These are phyloP conservation scores for Chaetomium globosum DNA, from an alignment of 2,329 filamentous ascomycete genomes.

Conservation along the genomic window DNA sequence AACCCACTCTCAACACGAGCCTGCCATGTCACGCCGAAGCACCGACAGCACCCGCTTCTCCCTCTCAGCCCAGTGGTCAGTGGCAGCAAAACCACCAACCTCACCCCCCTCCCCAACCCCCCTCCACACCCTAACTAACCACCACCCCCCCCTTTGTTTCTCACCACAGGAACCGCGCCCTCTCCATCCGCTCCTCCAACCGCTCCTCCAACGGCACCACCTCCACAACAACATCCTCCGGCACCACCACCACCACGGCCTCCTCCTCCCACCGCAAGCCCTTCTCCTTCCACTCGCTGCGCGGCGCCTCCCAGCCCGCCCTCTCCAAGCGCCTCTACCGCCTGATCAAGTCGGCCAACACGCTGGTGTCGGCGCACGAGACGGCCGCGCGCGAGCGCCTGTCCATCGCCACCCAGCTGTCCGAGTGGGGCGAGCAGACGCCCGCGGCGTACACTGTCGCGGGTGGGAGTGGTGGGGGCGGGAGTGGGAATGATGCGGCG, in stretches of 20 bases:
- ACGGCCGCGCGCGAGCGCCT: conserved; percentile 80
- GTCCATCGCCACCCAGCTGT: conserved; percentile 84
- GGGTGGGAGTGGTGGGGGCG: background rate
- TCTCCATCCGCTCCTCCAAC: conserved; percentile 72
- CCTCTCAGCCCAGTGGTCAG: conserved; percentile 30
- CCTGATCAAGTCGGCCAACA: conserved; percentile 94
- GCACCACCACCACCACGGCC: conserved; percentile 55
- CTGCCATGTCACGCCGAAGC: conserved; percentile 34
- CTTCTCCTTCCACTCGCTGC: conserved; percentile 85
- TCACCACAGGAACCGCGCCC: conserved; percentile 65
- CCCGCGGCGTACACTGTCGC: conserved; percentile 43
- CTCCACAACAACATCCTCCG: conserved; percentile 49
- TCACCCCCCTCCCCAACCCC: background rate
- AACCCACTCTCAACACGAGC: background rate
- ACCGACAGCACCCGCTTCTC: conserved; percentile 32
- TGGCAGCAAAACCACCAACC: conserved; percentile 15
- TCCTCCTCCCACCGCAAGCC: conserved; percentile 45
- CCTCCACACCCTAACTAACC: conserved; percentile 21
- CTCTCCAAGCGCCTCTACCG: conserved; percentile 85
- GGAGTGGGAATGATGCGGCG: conserved; percentile 73
- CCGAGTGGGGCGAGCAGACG: conserved; percentile 83
- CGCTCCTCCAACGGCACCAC: conserved; percentile 37
- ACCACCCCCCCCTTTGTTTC: background rate
- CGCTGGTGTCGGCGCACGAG: conserved; percentile 82
- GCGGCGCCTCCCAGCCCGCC: conserved; percentile 78